Evolutionary conservation across 2,329 filamentous ascomycete species (phyloP).

Genomic region (Exophiala viscosa): DNA sequence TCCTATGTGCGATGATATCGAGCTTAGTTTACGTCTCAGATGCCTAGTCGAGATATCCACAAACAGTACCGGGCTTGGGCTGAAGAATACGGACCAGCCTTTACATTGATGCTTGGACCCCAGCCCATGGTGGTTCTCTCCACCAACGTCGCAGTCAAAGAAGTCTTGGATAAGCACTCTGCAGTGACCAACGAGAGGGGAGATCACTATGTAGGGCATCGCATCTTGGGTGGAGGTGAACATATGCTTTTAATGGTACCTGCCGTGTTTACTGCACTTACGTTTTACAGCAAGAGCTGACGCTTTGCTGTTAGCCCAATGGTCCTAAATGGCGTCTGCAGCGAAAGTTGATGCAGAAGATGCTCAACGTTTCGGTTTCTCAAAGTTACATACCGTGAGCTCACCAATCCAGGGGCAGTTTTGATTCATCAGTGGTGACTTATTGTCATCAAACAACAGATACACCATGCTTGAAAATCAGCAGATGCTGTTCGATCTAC

Average conservation of each 20-base stretch:
- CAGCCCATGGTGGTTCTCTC: constrained; percentile 48
- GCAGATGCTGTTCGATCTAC: constrained; percentile 50
- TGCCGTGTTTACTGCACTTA: not conserved
- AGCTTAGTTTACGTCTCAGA: constrained; percentile 28
- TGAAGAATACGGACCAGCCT: constrained; percentile 50
- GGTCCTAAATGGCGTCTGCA: constrained; percentile 31
- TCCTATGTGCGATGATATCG: not conserved
- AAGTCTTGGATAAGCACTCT: constrained; percentile 50
- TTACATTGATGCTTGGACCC: constrained; percentile 50
- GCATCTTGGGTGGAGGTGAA: constrained; percentile 29
- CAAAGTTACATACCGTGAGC: no score
- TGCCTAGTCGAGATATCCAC: constrained; percentile 42
- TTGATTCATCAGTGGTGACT: constrained; percentile 38
- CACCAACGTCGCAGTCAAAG: constrained; percentile 45
- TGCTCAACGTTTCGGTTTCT: not conserved
- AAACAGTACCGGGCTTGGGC: constrained; percentile 53
- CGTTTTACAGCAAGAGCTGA: not conserved
- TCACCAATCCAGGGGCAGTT: no score
- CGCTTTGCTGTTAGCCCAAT: constrained; percentile 23
- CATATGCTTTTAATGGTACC: constrained; percentile 32
- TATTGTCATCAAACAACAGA: constrained; percentile 50
- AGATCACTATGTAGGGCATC: constrained; percentile 44
- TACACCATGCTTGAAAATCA: constrained; percentile 57
- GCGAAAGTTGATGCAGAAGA: no score
- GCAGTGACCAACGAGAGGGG: constrained; percentile 49